Percentiles rank a stretch among this genome's conserved stretches.
These are phyloP conservation scores for Alternaria triticimaculans DNA, from an alignment of 2,329 filamentous ascomycete genomes.

Conservation along the genomic window DNA sequence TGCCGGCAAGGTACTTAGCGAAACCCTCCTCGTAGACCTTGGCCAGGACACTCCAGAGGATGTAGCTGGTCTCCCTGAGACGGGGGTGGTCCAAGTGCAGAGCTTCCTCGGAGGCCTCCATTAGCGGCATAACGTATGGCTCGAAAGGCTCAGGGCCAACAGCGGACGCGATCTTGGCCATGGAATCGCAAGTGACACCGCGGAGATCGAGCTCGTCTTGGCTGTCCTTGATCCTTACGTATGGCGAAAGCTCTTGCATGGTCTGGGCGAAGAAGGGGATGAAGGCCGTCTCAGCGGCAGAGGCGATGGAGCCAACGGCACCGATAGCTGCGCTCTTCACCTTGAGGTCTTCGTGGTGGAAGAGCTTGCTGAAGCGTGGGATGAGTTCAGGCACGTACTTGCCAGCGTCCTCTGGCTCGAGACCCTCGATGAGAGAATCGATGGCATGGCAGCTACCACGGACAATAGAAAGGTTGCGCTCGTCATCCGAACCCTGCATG, in stretches of 20 bases:
- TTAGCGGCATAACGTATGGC: conserved; percentile 87
- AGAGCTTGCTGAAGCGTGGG: conserved; percentile 81
- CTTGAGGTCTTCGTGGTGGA: conserved; percentile 83
- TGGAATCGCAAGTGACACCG: conserved; percentile 87
- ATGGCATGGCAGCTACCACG: conserved; percentile 89
- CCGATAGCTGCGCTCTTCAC: conserved; percentile 89
- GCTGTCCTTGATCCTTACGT: conserved; percentile 83
- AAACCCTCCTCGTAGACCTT: conserved; percentile 92
- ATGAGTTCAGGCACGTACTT: conserved; percentile 84
- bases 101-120: conserved; percentile 91
- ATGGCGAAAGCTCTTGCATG: conserved; percentile 87
- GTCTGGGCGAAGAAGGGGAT: conserved; percentile 89
- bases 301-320: conserved; percentile 88
- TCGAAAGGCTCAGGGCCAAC: conserved; percentile 88
- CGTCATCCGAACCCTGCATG: conserved; percentile 67
- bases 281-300: conserved; percentile 82
- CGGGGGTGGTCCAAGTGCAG: conserved; percentile 86
- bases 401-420: conserved; percentile 80
- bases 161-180: conserved; percentile 89
- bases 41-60: conserved; percentile 92
- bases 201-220: conserved; percentile 90
- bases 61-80: conserved; percentile 94
- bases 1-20: conserved; percentile 76
- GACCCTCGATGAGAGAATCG: conserved; percentile 86
- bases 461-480: conserved; percentile 83